Evolutionary conservation across 306 rosid genomes (phyloP), one percentile per base, ranked within the genome.

Genomic region (Nissolia schottii): DNA sequence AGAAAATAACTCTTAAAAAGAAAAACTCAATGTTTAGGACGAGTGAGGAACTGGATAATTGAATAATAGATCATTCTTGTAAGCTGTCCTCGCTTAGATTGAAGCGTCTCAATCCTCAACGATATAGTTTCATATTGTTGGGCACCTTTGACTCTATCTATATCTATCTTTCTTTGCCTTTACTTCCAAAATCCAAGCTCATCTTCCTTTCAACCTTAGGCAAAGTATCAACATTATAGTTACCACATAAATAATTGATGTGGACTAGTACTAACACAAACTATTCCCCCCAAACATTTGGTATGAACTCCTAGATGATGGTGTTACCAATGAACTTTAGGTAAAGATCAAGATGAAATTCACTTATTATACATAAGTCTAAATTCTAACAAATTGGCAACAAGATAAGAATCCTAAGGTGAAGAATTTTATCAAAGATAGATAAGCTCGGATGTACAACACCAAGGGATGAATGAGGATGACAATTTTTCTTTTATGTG

Each of bases 401-500:
- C n/a, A 69, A 68, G 31, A 59, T 23, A 70, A 12, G 13, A 13
- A 40, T 74, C 68, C 64, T 60, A 67, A 1, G 4, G n/a, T 23
- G 28, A 40, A 18, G 7, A 41, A 41, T 68, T 72, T 32, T 68
- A 23, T 43, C 25, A 27, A 61, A 80, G 57, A 55, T 41, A 75
- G n/a, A 49, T 56, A 62, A 62, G 41, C 64, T 80, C 56, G 11
- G 56, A 75, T 62, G 61, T 80, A 74, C 84, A 67, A 74, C 84
- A 67, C 38, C n/a, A n/a, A 51, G 65, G 20, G 18, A 22, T 25
- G 57, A 37, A 48, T n/a, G n/a, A 28, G 38, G 28, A 34, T 7
- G 74, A 63, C 49, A 25, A 3, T 70, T 67, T 54, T 5, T 75
- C 60, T 63, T 50, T 61, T 68, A 1, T 37, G 45, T 43, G 59